These are phyloP conservation scores for Phycomyces nitens DNA, from an alignment of 192 early-diverging fungal genomes.

Conservation along the genomic window DNA sequence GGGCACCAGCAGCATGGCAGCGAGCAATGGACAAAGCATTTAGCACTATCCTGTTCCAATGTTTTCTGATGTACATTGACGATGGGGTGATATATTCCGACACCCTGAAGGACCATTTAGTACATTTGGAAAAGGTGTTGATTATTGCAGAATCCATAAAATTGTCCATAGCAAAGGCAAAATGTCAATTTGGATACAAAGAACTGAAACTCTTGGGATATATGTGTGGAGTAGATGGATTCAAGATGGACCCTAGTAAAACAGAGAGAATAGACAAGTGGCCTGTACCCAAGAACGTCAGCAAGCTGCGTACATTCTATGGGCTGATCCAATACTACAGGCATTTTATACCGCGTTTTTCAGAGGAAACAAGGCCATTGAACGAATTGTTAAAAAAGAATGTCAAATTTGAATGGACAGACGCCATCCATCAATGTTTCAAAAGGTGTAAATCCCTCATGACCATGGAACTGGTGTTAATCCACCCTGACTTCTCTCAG, in stretches of 20 bases:
- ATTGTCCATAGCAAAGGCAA: neutral
- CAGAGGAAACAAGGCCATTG: slow-evolving; percentile 6
- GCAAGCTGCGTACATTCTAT: slow-evolving; percentile 7
- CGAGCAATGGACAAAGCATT: neutral
- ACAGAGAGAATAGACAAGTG: neutral
- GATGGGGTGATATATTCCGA: slow-evolving; percentile 16
- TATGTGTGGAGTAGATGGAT: slow-evolving; percentile 3
- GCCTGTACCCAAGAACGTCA: neutral
- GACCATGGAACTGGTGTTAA: slow-evolving; percentile 1
- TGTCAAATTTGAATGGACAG: neutral
- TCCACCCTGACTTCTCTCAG: slow-evolving; percentile 2
- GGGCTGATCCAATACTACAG: slow-evolving; percentile 10
- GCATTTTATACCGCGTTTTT: slow-evolving; percentile 4
- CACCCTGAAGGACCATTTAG: slow-evolving; percentile 7
- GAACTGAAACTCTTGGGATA: slow-evolving; percentile 9
- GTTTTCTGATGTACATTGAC: slow-evolving; percentile 15
- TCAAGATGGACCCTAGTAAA: slow-evolving; percentile 5
- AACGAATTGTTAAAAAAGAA: slow-evolving; percentile 12
- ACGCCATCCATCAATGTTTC: neutral
- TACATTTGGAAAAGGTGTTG: slow-evolving; percentile 3
- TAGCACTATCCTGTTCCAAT: neutral
- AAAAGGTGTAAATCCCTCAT: neutral
- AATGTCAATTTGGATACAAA: slow-evolving; percentile 12
- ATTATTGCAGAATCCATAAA: neutral
- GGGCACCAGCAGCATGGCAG: neutral